Evolutionary conservation across 192 early-diverging fungal genomes (phyloP).

Genomic region (Rhizophagus clarus): DNA sequence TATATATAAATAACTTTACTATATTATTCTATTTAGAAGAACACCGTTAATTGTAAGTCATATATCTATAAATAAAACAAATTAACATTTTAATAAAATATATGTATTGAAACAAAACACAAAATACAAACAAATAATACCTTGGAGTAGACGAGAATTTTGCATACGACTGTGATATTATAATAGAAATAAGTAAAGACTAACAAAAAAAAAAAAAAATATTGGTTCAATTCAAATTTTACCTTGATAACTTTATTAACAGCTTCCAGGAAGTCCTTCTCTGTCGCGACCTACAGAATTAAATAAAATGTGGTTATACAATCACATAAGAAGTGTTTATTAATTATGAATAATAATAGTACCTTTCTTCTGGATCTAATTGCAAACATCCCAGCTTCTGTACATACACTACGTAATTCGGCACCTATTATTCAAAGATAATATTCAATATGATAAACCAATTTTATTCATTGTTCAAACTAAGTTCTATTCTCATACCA

Average conservation of each 20-base stretch:
- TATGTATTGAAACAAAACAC: background rate
- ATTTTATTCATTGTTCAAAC: background rate
- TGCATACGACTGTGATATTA: slow-evolving; percentile 70
- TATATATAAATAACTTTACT: too few relatives aligned
- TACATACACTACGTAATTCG: slow-evolving; percentile 97
- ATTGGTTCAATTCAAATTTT: background rate
- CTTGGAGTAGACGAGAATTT: slow-evolving; percentile 98
- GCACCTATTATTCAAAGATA: slow-evolving; percentile 55
- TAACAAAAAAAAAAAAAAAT: background rate
- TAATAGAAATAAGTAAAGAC: background rate
- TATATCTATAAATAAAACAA: slow-evolving; percentile 55
- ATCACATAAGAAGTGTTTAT: background rate
- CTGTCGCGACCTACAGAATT: slow-evolving; percentile 77
- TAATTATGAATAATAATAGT: background rate
- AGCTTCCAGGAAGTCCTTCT: slow-evolving; percentile 99
- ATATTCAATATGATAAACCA: background rate
- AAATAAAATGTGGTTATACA: background rate
- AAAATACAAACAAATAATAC: background rate
- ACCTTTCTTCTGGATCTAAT: slow-evolving; percentile 96
- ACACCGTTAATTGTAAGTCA: slow-evolving; percentile 68
- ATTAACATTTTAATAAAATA: background rate
- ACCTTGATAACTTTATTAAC: slow-evolving; percentile 99
- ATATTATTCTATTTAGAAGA: too few relatives aligned
- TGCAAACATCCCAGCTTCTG: slow-evolving; percentile 99
- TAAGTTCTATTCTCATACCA: slow-evolving; percentile 38